Evolutionary conservation across 2,329 filamentous ascomycete genomes (phyloP).

Genomic region (Xylariomycetidae sp.): DNA sequence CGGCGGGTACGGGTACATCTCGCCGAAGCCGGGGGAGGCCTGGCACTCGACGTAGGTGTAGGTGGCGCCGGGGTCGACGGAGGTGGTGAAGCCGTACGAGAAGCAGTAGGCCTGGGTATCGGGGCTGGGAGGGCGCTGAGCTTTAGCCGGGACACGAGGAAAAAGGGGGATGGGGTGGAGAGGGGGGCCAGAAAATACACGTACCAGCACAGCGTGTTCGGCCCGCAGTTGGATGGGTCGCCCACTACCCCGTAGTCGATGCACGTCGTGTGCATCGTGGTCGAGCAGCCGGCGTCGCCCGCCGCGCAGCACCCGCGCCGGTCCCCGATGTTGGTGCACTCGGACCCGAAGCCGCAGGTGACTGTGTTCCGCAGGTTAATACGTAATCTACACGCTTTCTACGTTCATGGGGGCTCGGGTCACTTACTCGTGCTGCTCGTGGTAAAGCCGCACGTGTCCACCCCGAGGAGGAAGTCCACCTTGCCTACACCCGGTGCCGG

Average conservation of each 20-base stretch:
- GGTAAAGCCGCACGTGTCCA: slow-evolving; percentile 24
- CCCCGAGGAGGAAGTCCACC: slow-evolving; percentile 16
- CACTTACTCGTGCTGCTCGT: slow-evolving; percentile 20
- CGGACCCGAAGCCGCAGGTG: slow-evolving; percentile 21
- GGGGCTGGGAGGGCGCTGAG: slow-evolving; percentile 12
- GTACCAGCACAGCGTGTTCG: slow-evolving; percentile 25
- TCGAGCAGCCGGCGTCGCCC: slow-evolving; percentile 13
- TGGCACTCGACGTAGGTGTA: slow-evolving; percentile 23
- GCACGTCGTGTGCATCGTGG: slow-evolving; percentile 23
- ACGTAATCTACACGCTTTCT: slow-evolving; percentile 2
- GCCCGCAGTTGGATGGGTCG: slow-evolving; percentile 14
- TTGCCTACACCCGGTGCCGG: slow-evolving; percentile 3
- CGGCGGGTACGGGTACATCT: slow-evolving; percentile 22
- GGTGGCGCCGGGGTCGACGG: slow-evolving; percentile 12
- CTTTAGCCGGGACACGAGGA: too few species aligned
- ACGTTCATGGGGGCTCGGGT: too few species aligned
- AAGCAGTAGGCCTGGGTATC: slow-evolving; percentile 17
- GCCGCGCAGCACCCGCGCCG: slow-evolving; percentile 23
- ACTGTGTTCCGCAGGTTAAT: slow-evolving; percentile 13
- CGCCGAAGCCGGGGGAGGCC: slow-evolving; percentile 14
- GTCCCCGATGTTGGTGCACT: slow-evolving; percentile 21
- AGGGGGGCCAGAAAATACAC: too few species aligned
- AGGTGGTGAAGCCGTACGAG: slow-evolving; percentile 20
- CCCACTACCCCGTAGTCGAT: slow-evolving; percentile 15
- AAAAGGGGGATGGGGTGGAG: too few species aligned